These are phyloP conservation scores for Nitzschia putrida DNA, from an alignment of 108 stramenopile species.

Conservation along the genomic window DNA sequence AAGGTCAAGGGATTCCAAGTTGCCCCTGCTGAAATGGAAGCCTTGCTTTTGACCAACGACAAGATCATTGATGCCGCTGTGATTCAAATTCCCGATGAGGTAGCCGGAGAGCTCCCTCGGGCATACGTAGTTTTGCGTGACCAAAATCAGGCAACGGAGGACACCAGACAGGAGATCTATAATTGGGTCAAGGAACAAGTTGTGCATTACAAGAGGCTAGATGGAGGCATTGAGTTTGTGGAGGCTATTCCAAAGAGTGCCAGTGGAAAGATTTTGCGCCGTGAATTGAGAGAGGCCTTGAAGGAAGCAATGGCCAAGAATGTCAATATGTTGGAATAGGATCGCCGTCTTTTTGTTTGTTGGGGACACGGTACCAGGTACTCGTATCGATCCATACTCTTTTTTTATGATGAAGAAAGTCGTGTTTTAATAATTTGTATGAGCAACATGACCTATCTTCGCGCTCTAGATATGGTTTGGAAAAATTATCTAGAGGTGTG, in stretches of 20 bases:
- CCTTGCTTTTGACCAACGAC: constrained; percentile 77
- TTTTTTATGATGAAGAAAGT: too few species aligned
- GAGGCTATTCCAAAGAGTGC: constrained; percentile 89
- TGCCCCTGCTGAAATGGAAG: constrained; percentile 94
- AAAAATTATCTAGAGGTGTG: too few species aligned
- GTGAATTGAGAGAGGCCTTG: constrained; percentile 68
- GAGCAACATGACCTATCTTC: too few species aligned
- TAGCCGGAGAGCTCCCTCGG: constrained; percentile 82
- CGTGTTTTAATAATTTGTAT: too few species aligned
- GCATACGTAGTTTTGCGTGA: constrained; percentile 82
- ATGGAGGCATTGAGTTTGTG: constrained; percentile 80
- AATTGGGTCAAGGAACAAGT: constrained; percentile 85
- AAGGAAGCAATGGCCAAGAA: constrained; percentile 31
- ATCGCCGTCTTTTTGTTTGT: too few species aligned
- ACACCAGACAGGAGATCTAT: constrained; percentile 60
- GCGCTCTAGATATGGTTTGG: too few species aligned
- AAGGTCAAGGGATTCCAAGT: constrained; percentile 94
- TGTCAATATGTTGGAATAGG: too few species aligned
- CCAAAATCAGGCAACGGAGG: constrained; percentile 24
- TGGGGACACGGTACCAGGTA: too few species aligned
- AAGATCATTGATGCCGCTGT: constrained; percentile 87
- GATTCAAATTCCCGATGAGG: constrained; percentile 77
- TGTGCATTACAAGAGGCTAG: constrained; percentile 84
- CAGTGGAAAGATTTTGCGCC: constrained; percentile 88
- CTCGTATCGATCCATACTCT: too few species aligned